Base-by-base conservation (phyloP, 306 rosid genomes). In the Vigna trinervia region DNA sequence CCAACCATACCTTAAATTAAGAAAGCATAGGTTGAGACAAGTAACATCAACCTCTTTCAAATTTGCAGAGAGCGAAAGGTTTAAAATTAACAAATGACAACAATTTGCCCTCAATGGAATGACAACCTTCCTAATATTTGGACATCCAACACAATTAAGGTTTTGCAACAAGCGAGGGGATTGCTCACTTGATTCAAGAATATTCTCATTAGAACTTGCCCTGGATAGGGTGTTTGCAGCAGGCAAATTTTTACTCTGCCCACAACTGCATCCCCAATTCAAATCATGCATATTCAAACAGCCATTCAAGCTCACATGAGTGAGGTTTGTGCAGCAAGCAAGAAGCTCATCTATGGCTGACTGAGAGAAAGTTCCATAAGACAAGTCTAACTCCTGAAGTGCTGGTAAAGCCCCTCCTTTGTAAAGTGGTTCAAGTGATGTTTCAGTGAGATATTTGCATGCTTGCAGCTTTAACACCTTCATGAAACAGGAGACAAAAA, bases 291-390 rank as follows among this genome's bases (percentile, higher is more conserved):
- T 85, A 83, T 93, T 89, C 69, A 81, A 89, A 80, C 97, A 93
- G 82, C 97, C 97, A 85, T 90, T 93, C 85, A 93, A 82, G 88
- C 97, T 90, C 89, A 93, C 86, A 75, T 85, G 94, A 30, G 91
- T 93, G 23, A 93, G 91, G 71, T 84, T 93, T 1, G 86, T 88
- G 83, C 97, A 88, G 81, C 90, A 88, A 71, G 93, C 84, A 78
- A 93, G 89, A 88, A 93, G 97, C 82, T 90, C 94, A 62, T 90
- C 97, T 38, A 93, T 90, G 50, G 96, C 92, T 74, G 94, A 86
- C 46, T 87, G 97, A 78, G 93, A 89, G 28, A 93, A 87, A 32
- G 90, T 85, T 80, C 94, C 96, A 17, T 93, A 89, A 23, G 97
- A 93, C 81, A 93, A 76, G 81, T 93, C 96, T 79, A 93, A 82